phyloP scores from a whole-genome alignment of 208 protist genomes.

The Tritrichomonas musculus region DNA sequence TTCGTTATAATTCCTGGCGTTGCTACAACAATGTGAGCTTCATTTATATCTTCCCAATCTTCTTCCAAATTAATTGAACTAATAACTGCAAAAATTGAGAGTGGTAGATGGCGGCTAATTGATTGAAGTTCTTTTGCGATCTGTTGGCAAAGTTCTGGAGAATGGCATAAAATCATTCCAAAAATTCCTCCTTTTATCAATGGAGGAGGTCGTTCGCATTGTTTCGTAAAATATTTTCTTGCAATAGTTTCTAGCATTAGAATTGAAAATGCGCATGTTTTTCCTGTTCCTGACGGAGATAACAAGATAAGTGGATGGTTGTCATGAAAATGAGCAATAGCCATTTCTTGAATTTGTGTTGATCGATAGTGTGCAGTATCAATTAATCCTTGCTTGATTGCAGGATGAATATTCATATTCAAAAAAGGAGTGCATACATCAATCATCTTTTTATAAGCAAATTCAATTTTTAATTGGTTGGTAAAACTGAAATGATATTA shows the following conservation, averaged over 20 bases:
- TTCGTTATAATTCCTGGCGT: background rate
- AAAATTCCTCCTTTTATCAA: background rate
- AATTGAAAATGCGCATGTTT: conserved; percentile 14
- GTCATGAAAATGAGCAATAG: background rate
- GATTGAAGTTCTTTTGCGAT: background rate
- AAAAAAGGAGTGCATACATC: too few relatives aligned
- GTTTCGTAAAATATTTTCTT: background rate
- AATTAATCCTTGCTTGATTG: background rate
- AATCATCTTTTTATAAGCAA: too few relatives aligned
- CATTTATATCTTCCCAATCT: background rate
- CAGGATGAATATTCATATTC: too few relatives aligned
- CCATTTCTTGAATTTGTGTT: background rate
- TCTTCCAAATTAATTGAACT: background rate
- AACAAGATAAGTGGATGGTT: background rate
- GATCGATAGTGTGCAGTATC: background rate
- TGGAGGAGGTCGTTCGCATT: background rate
- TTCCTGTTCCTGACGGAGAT: background rate
- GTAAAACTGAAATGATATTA: too few relatives aligned
- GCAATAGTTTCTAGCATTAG: background rate
- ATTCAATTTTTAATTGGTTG: too few relatives aligned
- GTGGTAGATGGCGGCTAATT: background rate
- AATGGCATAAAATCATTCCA: background rate
- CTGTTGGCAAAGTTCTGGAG: background rate
- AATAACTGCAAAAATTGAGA: background rate
- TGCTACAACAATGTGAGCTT: background rate